A percentile compares a stretch with the other conserved stretches of the same genome.
Conservation (phyloP, 768 basidiomycete species). For the Lactarius trivialis region DNA sequence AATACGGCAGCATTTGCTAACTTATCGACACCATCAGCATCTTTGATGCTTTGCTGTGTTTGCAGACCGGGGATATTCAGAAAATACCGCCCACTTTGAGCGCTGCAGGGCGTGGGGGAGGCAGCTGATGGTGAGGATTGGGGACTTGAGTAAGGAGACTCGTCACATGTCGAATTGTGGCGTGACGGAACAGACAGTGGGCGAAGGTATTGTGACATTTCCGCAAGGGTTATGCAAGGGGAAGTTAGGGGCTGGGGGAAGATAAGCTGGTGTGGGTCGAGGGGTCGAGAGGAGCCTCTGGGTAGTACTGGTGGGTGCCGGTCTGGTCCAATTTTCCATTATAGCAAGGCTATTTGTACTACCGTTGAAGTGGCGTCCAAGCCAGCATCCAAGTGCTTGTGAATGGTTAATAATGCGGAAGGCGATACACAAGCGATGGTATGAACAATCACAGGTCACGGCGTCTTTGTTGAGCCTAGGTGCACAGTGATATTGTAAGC, state of each 20-base stretch:
- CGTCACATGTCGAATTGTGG: constrained; percentile 1
- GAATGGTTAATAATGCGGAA: neutral
- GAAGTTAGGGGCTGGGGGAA: neutral
- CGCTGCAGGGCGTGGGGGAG: neutral
- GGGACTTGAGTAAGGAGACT: constrained; percentile 5
- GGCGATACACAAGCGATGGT: neutral
- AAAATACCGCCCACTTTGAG: neutral
- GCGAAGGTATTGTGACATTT: constrained; percentile 10
- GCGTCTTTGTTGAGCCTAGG: neutral
- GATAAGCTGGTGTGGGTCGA: neutral
- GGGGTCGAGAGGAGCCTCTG: neutral
- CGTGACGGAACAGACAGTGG: constrained; percentile 10
- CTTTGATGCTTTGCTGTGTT: constrained; percentile 7
- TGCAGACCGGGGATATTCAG: constrained; percentile 1
- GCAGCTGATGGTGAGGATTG: neutral
- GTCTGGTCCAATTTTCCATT: neutral
- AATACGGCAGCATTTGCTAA: constrained; percentile 5
- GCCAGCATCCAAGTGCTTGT: neutral
- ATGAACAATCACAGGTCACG: neutral
- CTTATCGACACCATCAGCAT: constrained; percentile 13
- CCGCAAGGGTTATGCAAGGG: neutral
- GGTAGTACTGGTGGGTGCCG: neutral
- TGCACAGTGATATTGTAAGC: neutral
- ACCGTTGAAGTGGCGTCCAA: neutral
- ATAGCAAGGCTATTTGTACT: constrained; percentile 6